A percentile compares a stretch with the other conserved stretches of the same genome.
These are phyloP conservation scores for Calvatia gigantea DNA, from an alignment of 768 basidiomycete species.

Conservation along the genomic window DNA sequence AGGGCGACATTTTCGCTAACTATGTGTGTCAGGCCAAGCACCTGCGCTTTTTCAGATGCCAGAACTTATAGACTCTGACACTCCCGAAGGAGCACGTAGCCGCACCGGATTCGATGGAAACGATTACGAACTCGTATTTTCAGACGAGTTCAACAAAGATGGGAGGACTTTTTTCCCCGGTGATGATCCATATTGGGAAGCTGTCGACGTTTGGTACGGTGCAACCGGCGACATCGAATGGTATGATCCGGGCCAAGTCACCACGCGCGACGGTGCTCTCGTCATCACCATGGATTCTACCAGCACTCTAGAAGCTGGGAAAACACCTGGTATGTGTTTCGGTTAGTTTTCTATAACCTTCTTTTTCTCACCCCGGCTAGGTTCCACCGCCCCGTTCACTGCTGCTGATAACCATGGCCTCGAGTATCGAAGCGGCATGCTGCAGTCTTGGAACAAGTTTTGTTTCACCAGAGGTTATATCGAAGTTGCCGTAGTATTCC, in stretches of 20 bases:
- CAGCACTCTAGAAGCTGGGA: conserved; percentile 23
- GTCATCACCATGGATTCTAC: conserved; percentile 64
- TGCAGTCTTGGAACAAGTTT: conserved; percentile 90
- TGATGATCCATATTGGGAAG: conserved; percentile 72
- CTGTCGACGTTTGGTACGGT: conserved; percentile 70
- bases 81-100: conserved; percentile 54
- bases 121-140: conserved; percentile 67
- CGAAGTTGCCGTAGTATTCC: conserved; percentile 60
- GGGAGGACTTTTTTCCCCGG: conserved; percentile 64
- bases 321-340: conserved; percentile 27
- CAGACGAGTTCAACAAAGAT: conserved; percentile 70
- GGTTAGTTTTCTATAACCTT: neutral
- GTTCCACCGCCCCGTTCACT: conserved; percentile 45
- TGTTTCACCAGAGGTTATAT: conserved; percentile 82
- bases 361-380: conserved; percentile 15
- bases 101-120: conserved; percentile 73
- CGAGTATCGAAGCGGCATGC: conserved; percentile 70
- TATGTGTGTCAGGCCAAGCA: conserved; percentile 59
- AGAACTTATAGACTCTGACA: conserved; percentile 64
- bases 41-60: conserved; percentile 56
- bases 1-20: no score
- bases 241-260: conserved; percentile 68
- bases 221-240: conserved; percentile 69
- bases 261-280: conserved; percentile 62
- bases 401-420: conserved; percentile 51